Conservation (phyloP, 495 filamentous ascomycete genomes). For the Hypomontagnella monticulosa region DNA sequence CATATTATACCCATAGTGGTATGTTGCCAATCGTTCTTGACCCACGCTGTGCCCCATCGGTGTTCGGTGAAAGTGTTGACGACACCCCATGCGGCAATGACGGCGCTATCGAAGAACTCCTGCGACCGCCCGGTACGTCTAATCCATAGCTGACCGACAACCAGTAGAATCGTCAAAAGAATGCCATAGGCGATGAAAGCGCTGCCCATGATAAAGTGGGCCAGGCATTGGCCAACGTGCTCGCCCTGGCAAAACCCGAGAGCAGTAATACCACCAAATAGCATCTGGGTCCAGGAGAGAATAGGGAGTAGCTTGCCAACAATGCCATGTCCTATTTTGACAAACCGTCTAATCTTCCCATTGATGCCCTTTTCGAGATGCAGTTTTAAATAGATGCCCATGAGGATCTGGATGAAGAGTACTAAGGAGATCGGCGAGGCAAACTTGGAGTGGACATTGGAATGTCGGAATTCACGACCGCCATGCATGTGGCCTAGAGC, state of each 20-base stretch:
- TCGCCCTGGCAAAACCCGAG: conserved; percentile 95
- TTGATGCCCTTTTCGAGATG: conserved; percentile 87
- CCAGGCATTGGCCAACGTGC: conserved; percentile 90
- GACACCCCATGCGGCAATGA: conserved; percentile 94
- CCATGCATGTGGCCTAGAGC: conserved; percentile 91
- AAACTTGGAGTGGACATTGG: conserved; percentile 84
- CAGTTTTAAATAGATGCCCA: conserved; percentile 88
- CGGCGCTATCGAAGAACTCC: conserved; percentile 93
- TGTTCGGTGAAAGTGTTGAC: conserved; percentile 99
- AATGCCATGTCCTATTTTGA: conserved; percentile 79
- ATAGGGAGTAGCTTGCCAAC: conserved; percentile 89
- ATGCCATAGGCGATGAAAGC: conserved; percentile 97
- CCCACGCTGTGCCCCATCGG: conserved; percentile 89
- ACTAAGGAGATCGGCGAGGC: conserved; percentile 81
- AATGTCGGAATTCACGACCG: conserved; percentile 81
- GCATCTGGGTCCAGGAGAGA: conserved; percentile 91
- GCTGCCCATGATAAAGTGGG: conserved; percentile 98
- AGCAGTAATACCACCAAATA: conserved; percentile 93
- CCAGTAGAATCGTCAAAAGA: conserved; percentile 82
- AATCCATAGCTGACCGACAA: conserved; percentile 90
- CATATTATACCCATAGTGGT: conserved; percentile 97
- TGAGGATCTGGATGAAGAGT: conserved; percentile 76
- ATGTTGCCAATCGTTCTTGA: conserved; percentile 95
- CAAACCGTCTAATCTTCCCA: conserved; percentile 74
- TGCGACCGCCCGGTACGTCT: conserved; percentile 85